Evolutionary conservation across 2,329 filamentous ascomycete species (phyloP), one percentile per base, ranked within the genome.

Genomic region (Lasiodiplodia hormozganensis): DNA sequence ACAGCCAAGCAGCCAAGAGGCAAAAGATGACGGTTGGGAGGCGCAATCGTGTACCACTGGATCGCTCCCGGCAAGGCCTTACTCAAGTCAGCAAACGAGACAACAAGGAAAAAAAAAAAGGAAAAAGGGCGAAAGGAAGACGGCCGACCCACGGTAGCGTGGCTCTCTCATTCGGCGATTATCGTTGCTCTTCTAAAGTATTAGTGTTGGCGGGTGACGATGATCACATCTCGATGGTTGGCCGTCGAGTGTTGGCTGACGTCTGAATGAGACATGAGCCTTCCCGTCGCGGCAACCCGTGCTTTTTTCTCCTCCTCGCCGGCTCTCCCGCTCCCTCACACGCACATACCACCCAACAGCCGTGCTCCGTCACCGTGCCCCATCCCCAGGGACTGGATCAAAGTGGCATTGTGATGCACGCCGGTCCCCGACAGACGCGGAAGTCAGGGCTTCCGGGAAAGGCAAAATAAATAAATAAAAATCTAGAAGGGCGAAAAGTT

Each of bases 231-330:
- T 56, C 31, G 58, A 21, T 36, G 58, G n/a, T 31, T 8, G 53
- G 53, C 4, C 11, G 28, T 21, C 6, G 10, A 34, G 3, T 51
- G 58, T 51, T 38, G 58, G 43, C 58, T 62, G 43, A 62, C 58
- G 58, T 62, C 58, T 62, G 36, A n/a, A 62, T 62, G 58, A 62
- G 58, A 62, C 40, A 36, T 25, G 12, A 52, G 34, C 43, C 38
- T 25, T 49, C 23, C 57, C 57, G 40, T n/a, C 8, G 31, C 53
- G 53, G 53, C 53, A 54, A 53, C 53, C 53, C 53, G 53, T 56
- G 53, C 43, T 47, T 47, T 47, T 21, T 47, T 18, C n/a, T 47
- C 40, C 54, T 36, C 23, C 36, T 16, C 56, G 56, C n/a, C 36
- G 56, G 34, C 56, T 34, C 18, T 62, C 12, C 58, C 58, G 58